Percentiles rank a stretch among this genome's conserved stretches.
phyloP scores from a whole-genome alignment of 306 rosid species.

The Amphicarpaea edgeworthii region DNA sequence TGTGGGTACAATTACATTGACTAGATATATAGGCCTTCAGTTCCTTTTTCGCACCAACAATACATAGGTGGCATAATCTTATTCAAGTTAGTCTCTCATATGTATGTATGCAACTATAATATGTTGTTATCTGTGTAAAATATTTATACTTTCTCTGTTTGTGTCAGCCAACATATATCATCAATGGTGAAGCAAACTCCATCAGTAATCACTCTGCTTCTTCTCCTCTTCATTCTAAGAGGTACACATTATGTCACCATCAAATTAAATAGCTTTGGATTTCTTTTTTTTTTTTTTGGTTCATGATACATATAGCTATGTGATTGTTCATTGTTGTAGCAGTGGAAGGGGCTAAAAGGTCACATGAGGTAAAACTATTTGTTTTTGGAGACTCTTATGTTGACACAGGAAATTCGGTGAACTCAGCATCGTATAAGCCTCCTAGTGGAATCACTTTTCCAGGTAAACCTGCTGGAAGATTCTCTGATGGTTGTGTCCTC shows the following conservation, averaged over 20 bases:
- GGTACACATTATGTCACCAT: background rate
- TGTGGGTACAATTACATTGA: background rate
- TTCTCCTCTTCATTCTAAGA: background rate
- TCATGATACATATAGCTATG: background rate
- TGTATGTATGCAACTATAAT: background rate
- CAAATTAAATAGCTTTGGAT: background rate
- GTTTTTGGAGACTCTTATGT: constrained; percentile 67
- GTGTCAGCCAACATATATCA: background rate
- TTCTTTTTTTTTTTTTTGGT: background rate
- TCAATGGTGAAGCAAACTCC: background rate
- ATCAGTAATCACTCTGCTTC: background rate
- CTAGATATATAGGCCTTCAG: background rate
- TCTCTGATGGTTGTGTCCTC: constrained; percentile 64
- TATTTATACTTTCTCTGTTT: background rate
- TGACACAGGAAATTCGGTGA: constrained; percentile 58
- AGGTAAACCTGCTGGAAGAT: constrained; percentile 64
- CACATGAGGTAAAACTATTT: constrained; percentile 49
- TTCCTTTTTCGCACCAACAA: background rate
- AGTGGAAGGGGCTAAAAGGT: constrained; percentile 34
- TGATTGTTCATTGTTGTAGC: constrained; percentile 27
- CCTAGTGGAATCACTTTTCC: constrained; percentile 66
- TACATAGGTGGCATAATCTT: background rate
- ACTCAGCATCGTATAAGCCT: constrained; percentile 40
- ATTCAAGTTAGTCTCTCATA: background rate
- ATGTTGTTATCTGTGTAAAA: background rate